Evolutionary conservation across 441 rosid species (phyloP).

Genomic region (Rhodomyrtus psidioides): DNA sequence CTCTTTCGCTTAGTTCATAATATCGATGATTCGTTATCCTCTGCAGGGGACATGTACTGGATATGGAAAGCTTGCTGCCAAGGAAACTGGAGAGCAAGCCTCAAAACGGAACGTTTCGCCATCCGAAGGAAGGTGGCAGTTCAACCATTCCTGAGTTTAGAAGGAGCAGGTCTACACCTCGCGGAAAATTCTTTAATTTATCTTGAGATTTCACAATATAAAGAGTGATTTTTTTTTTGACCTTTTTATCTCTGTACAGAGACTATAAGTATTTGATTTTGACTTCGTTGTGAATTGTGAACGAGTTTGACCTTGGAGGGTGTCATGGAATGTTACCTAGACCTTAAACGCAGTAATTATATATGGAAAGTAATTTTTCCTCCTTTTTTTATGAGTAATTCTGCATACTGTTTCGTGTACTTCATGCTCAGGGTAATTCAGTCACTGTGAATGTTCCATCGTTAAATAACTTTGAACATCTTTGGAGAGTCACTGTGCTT

Average conservation of each 20-base stretch:
- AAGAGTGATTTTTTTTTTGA: neutral
- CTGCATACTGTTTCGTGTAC: neutral
- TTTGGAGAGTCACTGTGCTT: neutral
- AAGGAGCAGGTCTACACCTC: conserved; percentile 78
- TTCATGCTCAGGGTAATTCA: neutral
- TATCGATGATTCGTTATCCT: neutral
- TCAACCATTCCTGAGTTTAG: conserved; percentile 53
- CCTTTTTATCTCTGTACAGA: conserved; percentile 26
- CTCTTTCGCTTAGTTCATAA: neutral
- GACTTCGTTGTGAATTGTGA: neutral
- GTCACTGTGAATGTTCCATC: neutral
- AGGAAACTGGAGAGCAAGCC: conserved; percentile 41
- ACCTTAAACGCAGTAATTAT: neutral
- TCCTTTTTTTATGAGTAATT: neutral
- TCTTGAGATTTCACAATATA: conserved; percentile 27
- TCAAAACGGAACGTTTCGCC: conserved; percentile 23
- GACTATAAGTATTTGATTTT: conserved; percentile 10
- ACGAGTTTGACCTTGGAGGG: neutral
- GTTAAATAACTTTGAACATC: neutral
- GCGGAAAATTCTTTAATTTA: conserved; percentile 53
- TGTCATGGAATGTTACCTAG: neutral
- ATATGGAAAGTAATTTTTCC: neutral
- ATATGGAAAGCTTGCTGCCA: conserved; percentile 24
- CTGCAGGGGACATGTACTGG: conserved; percentile 41
- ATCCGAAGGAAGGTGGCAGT: conserved; percentile 39